Base-by-base conservation (phyloP, 2,329 filamentous ascomycete species). In the Pseudogymnoascus sp. region DNA sequence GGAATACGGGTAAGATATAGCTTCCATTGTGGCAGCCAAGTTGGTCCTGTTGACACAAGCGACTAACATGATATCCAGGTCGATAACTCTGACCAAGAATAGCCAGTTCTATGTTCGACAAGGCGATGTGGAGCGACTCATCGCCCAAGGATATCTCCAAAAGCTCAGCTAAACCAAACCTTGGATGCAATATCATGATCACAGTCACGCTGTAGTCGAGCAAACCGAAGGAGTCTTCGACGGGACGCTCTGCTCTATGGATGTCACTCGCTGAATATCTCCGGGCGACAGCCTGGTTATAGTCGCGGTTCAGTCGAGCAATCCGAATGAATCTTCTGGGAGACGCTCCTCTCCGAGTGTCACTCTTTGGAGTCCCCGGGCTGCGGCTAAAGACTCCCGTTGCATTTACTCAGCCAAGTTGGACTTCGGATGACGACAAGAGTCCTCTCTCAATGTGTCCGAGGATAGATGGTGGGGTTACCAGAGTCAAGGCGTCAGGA, bases 41-140 rank as follows among this genome's bases (percentile, higher is more conserved):
- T 63, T 34, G 1, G 28, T 9, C n/a, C 25, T 34, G 49, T 34
- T 56, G 16, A 60, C 66, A 61, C 67, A 68, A 62, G 56, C 46
- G 31, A 46, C 64, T 62, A 68, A 71, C 68, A 67, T 63, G 7
- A 59, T 21, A 59, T 49, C 36, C 69, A 96, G 92, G 14, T 90
- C 93, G 11, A 97, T 99, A 71, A 97, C 90, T 65, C 82, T 99
- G 78, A 96, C 92, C 38, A 97, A 96, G 77, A 97, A 99, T 76
- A 97, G 93, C 72, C 95, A 99, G 74, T 96, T 99, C 73, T 97
- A 96, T 72, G 95, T 99, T 40, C 86, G 93, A 56, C 91, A 97
- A 72, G 93, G 91, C 23, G 95, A 99, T 77, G 95, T 99, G 5
- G 95, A 99, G 77, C 85, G 93, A 60, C 76, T 99, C 69, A 97